A percentile compares a stretch with the other conserved stretches of the same genome.
These are phyloP conservation scores for sunflower (Helianthus annuus) DNA, from an alignment of 129 eudicot genomes.

Conservation along the genomic window DNA sequence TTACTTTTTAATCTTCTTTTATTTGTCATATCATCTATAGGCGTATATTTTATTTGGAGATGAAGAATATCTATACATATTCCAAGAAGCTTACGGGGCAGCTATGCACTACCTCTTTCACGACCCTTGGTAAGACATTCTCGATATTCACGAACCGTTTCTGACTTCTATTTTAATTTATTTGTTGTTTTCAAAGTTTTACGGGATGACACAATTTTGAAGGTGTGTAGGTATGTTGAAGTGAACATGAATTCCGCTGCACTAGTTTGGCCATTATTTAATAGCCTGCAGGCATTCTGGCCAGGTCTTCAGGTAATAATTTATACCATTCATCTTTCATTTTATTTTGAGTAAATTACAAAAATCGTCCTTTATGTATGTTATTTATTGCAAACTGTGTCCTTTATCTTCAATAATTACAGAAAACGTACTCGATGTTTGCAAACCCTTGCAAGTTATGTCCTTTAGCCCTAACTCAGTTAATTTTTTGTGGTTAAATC, in stretches of 20 bases:
- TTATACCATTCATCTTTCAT: not conserved
- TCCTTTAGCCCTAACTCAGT: too few species aligned
- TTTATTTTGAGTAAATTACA: too few species aligned
- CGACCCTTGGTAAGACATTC: slow-evolving; percentile 78
- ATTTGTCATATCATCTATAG: slow-evolving; percentile 37
- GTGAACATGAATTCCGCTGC: slow-evolving; percentile 99
- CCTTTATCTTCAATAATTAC: too few species aligned
- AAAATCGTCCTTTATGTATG: too few species aligned
- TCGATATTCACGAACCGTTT: not conserved
- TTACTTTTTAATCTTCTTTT: not conserved
- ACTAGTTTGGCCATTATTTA: slow-evolving; percentile 95
- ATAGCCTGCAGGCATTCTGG: slow-evolving; percentile 98
- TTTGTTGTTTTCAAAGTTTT: slow-evolving; percentile 3
- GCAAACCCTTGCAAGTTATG: too few species aligned
- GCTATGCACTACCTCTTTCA: slow-evolving; percentile 89
- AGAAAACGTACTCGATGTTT: too few species aligned
- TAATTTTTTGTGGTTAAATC: too few species aligned
- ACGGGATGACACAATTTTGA: slow-evolving; percentile 27
- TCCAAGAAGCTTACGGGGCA: slow-evolving; percentile 95
- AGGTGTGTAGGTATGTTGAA: slow-evolving; percentile 84
- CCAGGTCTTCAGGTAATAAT: slow-evolving; percentile 94
- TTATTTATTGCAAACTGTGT: too few species aligned
- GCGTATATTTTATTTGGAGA: slow-evolving; percentile 91
- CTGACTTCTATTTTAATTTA: slow-evolving; percentile 10
- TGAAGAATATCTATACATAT: slow-evolving; percentile 90